Evolutionary conservation across 805 yeast genomes (phyloP).

Genomic region (Metschnikowia chrysomelidarum): DNA sequence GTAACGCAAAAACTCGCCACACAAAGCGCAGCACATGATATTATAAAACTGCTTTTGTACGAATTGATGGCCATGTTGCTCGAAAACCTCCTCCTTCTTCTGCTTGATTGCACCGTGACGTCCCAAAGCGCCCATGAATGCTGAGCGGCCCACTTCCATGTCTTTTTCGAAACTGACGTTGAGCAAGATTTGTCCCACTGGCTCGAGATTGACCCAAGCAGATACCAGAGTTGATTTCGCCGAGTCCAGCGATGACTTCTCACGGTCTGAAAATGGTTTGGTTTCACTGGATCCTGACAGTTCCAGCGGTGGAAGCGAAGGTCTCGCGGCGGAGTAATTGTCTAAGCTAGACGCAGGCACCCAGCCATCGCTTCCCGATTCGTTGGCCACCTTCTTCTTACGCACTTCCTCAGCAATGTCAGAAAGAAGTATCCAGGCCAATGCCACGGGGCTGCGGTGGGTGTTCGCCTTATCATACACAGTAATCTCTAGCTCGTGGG

Average conservation of each 20-base stretch:
- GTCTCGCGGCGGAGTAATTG: conserved; percentile 5
- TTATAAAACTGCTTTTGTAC: conserved; percentile 93
- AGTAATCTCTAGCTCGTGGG: conserved; percentile 86
- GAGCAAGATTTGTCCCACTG: conserved; percentile 85
- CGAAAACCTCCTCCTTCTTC: conserved; percentile 85
- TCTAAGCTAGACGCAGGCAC: conserved; percentile 66
- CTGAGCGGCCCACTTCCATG: conserved; percentile 32
- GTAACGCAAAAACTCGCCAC: conserved; percentile 91
- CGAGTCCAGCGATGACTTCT: conserved; percentile 5
- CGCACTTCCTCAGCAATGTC: conserved; percentile 95
- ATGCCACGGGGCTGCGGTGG: conserved; percentile 78
- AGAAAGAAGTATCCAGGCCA: conserved; percentile 85
- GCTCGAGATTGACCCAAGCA: conserved; percentile 90
- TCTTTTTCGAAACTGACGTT: conserved; percentile 76
- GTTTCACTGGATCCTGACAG: conserved; percentile 2
- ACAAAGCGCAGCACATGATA: conserved; percentile 95
- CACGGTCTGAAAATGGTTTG: neutral
- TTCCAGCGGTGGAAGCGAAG: conserved; percentile 5
- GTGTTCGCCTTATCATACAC: conserved; percentile 78
- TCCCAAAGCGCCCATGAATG: conserved; percentile 47
- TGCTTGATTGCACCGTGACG: conserved; percentile 99
- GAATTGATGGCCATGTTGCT: conserved; percentile 96
- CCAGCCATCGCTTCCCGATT: conserved; percentile 78
- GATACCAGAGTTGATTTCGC: conserved; percentile 47
- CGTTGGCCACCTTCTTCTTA: conserved; percentile 72